phyloP scores from a whole-genome alignment of 257 asterid species.

The Prunella vulgaris region DNA sequence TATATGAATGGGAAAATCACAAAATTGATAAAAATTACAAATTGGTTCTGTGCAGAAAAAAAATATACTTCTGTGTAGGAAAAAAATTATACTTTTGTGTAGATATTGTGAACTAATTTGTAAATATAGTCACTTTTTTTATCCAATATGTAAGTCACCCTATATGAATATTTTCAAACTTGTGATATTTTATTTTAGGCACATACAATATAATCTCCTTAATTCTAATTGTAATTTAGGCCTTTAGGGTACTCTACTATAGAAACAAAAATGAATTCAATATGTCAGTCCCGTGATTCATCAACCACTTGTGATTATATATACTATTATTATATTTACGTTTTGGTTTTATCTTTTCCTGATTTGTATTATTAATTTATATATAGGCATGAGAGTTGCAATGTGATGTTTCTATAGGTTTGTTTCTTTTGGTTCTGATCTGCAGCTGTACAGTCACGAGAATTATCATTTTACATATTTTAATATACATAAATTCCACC shows the following conservation, averaged over 20 bases:
- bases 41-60: too few species aligned
- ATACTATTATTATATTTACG: background rate
- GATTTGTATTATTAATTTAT: background rate
- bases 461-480: background rate
- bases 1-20: too few species aligned
- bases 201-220: too few species aligned
- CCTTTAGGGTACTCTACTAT: background rate
- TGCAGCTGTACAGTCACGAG: background rate
- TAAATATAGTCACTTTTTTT: too few species aligned
- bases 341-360: background rate
- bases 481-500: background rate
- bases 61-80: too few species aligned
- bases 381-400: background rate
- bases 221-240: too few species aligned
- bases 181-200: too few species aligned
- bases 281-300: slow-evolving; percentile 23
- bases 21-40: too few species aligned
- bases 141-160: too few species aligned
- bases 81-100: too few species aligned
- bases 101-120: too few species aligned
- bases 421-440: background rate
- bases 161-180: too few species aligned
- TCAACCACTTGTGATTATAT: slow-evolving; percentile 12
- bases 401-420: background rate
- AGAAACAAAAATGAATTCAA: background rate